Conservation (phyloP, 495 filamentous ascomycete species). For the Neurospora sp. region DNA sequence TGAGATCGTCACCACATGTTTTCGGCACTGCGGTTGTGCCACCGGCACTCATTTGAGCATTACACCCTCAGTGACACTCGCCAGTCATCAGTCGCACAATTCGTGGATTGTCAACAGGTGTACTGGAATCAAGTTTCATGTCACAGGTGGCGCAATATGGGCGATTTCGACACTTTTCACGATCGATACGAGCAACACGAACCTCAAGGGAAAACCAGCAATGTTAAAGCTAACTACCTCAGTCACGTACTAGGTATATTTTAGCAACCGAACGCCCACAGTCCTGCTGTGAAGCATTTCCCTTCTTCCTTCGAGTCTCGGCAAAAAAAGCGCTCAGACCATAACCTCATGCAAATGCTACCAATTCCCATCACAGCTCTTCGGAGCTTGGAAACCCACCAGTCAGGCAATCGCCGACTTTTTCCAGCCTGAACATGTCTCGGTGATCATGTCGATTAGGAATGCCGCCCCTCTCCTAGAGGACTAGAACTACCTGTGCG, state of each 20-base stretch:
- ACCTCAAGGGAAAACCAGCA: neutral
- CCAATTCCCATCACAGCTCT: neutral
- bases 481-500: neutral
- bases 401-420: neutral
- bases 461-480: neutral
- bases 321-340: neutral
- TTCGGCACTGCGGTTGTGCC: neutral
- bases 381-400: neutral
- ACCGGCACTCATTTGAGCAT: neutral
- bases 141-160: neutral
- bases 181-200: neutral
- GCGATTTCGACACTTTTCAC: neutral
- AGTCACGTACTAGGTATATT: neutral
- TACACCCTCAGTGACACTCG: neutral
- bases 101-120: neutral
- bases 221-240: neutral
- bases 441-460: neutral
- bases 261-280: neutral
- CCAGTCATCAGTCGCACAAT: neutral
- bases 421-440: neutral
- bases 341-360: neutral
- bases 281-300: neutral
- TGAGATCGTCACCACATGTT: neutral
- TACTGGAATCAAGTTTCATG: neutral
- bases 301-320: neutral